Evolutionary conservation across 305 asterid species (phyloP).

Genomic region (Fraxinus nigra): DNA sequence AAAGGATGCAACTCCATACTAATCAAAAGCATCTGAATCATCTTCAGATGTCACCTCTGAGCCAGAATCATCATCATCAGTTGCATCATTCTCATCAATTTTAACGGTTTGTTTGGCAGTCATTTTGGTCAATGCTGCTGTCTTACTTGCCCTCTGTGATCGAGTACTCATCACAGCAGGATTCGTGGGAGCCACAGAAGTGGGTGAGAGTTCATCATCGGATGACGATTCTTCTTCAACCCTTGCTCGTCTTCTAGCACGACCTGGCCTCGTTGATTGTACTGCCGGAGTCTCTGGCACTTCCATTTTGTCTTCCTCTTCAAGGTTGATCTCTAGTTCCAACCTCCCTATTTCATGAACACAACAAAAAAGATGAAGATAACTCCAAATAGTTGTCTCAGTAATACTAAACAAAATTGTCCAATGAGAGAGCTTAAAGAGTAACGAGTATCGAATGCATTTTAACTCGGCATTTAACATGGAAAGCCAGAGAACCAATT

Average conservation of each 20-base stretch:
- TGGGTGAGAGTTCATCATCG: slow-evolving; percentile 55
- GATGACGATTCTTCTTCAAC: slow-evolving; percentile 53
- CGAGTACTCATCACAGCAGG: slow-evolving; percentile 49
- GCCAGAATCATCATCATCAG: slow-evolving; percentile 37
- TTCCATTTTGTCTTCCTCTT: slow-evolving; percentile 38
- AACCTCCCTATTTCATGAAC: slow-evolving; percentile 42
- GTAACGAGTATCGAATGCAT: background rate
- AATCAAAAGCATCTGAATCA: slow-evolving; percentile 38
- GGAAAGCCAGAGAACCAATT: background rate
- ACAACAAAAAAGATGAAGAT: background rate
- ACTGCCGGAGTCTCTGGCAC: slow-evolving; percentile 69
- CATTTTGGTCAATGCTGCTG: slow-evolving; percentile 71
- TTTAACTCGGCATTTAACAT: background rate
- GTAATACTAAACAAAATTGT: background rate
- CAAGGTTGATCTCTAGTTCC: slow-evolving; percentile 49
- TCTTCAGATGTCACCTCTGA: slow-evolving; percentile 70
- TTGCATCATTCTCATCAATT: slow-evolving; percentile 58
- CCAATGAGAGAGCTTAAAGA: background rate
- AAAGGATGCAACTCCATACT: background rate
- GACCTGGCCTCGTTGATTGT: slow-evolving; percentile 47
- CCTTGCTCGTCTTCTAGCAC: slow-evolving; percentile 59
- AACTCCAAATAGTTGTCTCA: background rate
- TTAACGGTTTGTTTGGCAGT: slow-evolving; percentile 37
- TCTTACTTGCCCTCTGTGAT: slow-evolving; percentile 88
- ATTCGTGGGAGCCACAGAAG: slow-evolving; percentile 52